phyloP scores from a whole-genome alignment of 2,329 filamentous ascomycete genomes.

The Incumbomyces lentus region DNA sequence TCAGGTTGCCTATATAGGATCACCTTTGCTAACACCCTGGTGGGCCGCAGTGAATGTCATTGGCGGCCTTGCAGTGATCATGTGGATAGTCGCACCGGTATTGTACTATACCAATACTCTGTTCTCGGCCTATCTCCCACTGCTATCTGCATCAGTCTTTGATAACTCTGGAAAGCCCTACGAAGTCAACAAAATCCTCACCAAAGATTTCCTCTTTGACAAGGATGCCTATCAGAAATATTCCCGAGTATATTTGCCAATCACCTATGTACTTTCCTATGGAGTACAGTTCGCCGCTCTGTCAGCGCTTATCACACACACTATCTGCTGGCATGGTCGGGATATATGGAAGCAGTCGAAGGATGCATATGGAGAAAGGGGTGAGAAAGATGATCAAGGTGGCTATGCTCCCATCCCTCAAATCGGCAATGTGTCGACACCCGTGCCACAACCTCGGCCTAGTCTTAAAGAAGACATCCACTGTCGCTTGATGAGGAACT shows the following conservation, averaged over 20 bases:
- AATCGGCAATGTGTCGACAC: constrained; percentile 9
- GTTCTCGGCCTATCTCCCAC: constrained; percentile 76
- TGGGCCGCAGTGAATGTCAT: constrained; percentile 81
- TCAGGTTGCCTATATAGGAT: constrained; percentile 79
- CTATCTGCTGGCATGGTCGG: constrained; percentile 70
- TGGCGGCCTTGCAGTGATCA: constrained; percentile 66
- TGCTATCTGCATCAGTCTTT: constrained; percentile 73
- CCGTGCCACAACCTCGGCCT: constrained; percentile 4
- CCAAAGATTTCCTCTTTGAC: constrained; percentile 67
- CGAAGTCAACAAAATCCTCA: constrained; percentile 70
- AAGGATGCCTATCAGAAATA: constrained; percentile 66
- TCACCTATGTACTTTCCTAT: constrained; percentile 80
- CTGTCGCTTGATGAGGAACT: constrained; percentile 70
- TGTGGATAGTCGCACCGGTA: constrained; percentile 74
- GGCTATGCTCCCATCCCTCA: constrained; percentile 44
- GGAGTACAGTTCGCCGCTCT: constrained; percentile 77
- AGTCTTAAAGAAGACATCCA: constrained; percentile 62
- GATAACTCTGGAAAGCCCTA: constrained; percentile 74
- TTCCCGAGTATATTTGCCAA: constrained; percentile 73
- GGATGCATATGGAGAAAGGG: constrained; percentile 54
- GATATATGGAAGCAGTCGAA: constrained; percentile 73
- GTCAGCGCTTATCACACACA: constrained; percentile 69
- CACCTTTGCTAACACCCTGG: constrained; percentile 71
- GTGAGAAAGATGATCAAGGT: constrained; percentile 38
- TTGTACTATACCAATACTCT: constrained; percentile 67